Conservation (phyloP, 345 rosid genomes). For the Salix suchowensis region DNA sequence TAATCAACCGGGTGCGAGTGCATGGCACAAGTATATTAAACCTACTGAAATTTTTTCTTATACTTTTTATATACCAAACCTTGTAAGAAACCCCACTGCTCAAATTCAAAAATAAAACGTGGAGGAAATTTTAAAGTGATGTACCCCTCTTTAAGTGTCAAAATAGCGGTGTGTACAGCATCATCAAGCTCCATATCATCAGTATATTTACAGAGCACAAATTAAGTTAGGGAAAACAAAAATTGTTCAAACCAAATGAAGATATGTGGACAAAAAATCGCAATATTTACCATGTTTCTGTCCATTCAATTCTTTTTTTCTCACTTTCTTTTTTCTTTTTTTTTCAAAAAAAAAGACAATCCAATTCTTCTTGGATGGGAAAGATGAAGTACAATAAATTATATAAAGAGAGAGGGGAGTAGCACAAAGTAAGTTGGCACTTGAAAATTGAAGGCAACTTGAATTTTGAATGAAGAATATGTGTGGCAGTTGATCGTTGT, state of each 20-base stretch:
- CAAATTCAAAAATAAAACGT: no score
- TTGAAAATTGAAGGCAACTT: neutral
- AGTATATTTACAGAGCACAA: slow-evolving; percentile 45
- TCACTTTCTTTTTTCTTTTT: no score
- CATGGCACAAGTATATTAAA: no score
- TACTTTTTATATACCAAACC: no score
- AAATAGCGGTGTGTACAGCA: slow-evolving; percentile 69
- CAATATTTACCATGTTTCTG: neutral
- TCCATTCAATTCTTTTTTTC: neutral
- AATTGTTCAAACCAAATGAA: neutral
- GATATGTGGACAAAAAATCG: neutral
- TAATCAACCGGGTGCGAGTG: no score
- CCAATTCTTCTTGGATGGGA: no score
- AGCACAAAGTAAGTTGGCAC: neutral
- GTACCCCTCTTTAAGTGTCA: no score
- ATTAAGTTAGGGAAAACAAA: neutral
- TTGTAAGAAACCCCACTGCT: no score
- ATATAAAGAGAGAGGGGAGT: neutral
- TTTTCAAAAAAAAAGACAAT: no score
- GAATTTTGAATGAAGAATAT: neutral
- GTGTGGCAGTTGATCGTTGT: neutral
- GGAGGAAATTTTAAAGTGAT: no score
- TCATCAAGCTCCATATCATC: slow-evolving; percentile 99
- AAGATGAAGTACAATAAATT: no score
- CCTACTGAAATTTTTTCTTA: no score